Evolutionary conservation across 495 filamentous ascomycete species (phyloP), one percentile per base, ranked within the genome.

Genomic region (Paragyromitra xinjiangensis): DNA sequence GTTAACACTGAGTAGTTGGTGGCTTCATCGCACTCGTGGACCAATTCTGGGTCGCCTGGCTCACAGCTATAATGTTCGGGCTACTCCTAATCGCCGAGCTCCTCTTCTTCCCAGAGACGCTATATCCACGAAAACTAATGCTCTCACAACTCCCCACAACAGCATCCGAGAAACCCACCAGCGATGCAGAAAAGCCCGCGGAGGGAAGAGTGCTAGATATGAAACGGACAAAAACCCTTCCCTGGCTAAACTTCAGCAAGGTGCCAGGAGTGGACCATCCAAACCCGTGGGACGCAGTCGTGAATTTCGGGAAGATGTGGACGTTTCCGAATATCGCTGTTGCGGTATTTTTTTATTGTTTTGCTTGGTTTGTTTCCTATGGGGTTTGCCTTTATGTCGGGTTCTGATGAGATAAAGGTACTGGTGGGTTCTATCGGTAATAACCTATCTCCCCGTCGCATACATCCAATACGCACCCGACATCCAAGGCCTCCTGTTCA

Each of bases 381-480:
- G 3, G n/a, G 12, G 9, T 37, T 8, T 51, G 22, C 2, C 24
- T 9, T 34, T 11, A n/a, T 45, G 4, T 26, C 39, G n/a, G 40
- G 29, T 9, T 44, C 63, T 76, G 37, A 67, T 4, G 3, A 6
- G 56, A 9, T 42, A 39, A 45, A 81, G 79, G 79, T 90, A 91
- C 81, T 90, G 89, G 89, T 91, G 88, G 88, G 82, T 91, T 11
- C 75, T 90, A 6, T 89, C 87, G 0, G 83, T 91, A 11, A 87
- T 91, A 26, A 90, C 89, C 3, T 85, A 89, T 84, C 82, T 90
- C 7, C 89, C 89, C 0, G 84, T 85, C 22, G 89, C 89, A n/a
- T 91, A 91, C 73, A 78, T 81, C 39, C 66, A 80, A 9, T 89
- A 87, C 68, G 78, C 81, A 0, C 86, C 88, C 5, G 81, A 89